phyloP scores from a whole-genome alignment of 148 eudicot genomes.

The Cornus suecica region DNA sequence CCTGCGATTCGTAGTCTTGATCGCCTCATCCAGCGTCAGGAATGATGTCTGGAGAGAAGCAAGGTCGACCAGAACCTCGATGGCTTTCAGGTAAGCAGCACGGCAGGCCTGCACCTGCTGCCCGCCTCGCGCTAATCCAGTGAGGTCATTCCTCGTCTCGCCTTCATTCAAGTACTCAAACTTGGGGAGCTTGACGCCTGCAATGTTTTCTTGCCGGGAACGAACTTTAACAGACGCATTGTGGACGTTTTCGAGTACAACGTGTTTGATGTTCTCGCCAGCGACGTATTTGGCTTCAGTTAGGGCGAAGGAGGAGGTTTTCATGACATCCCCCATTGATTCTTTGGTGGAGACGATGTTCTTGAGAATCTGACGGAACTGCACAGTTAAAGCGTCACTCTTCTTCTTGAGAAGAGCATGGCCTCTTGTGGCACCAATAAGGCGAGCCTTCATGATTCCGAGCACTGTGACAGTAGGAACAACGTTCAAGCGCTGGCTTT shows the following conservation, averaged over 20 bases:
- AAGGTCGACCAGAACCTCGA: constrained; percentile 77
- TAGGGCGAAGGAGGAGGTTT: constrained; percentile 56
- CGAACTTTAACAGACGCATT: constrained; percentile 65
- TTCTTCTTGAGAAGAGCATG: constrained; percentile 85
- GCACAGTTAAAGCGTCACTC: constrained; percentile 75
- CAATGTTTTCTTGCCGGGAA: constrained; percentile 65
- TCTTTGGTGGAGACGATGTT: constrained; percentile 70
- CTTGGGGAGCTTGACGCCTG: constrained; percentile 78
- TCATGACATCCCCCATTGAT: constrained; percentile 75
- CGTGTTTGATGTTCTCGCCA: constrained; percentile 71
- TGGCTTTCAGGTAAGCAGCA: constrained; percentile 62
- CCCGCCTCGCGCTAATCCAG: constrained; percentile 78
- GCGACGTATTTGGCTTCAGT: constrained; percentile 84
- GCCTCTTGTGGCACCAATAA: constrained; percentile 77
- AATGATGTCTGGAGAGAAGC: constrained; percentile 84
- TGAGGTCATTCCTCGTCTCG: constrained; percentile 64
- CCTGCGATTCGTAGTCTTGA: constrained; percentile 81
- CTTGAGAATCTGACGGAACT: constrained; percentile 70
- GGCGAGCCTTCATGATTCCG: constrained; percentile 77
- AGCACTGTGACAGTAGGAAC: constrained; percentile 79
- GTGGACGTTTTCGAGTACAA: constrained; percentile 63
- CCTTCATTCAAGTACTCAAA: constrained; percentile 67
- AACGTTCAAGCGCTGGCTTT: constrained; percentile 59
- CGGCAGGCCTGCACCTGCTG: constrained; percentile 74
- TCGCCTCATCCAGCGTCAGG: constrained; percentile 81